These are phyloP conservation scores for Gentiana dahurica DNA, from an alignment of 257 asterid genomes.

Conservation along the genomic window DNA sequence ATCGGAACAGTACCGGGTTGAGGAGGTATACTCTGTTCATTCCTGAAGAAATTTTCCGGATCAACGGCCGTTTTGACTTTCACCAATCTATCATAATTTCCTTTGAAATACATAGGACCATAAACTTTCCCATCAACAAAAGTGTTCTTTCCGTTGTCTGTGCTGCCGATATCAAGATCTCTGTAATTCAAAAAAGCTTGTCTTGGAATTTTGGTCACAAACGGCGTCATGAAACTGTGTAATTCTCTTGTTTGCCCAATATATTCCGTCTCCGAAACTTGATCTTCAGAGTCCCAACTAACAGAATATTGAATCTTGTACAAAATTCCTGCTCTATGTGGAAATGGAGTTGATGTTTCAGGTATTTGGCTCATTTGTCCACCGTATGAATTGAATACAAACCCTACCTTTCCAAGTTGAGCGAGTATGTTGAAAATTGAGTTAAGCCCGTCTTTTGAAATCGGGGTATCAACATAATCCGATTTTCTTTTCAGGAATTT, in stretches of 20 bases:
- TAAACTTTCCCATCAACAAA: constrained; percentile 8
- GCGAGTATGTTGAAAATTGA: constrained; percentile 4
- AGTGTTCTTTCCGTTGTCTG: not conserved
- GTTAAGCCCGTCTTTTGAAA: constrained; percentile 1
- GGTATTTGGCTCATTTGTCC: constrained; percentile 26
- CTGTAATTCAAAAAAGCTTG: constrained; percentile 18
- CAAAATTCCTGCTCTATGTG: constrained; percentile 25
- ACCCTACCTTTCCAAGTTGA: constrained; percentile 9
- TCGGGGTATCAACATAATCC: constrained; percentile 12
- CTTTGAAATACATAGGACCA: constrained; percentile 13
- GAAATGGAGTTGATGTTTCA: constrained; percentile 20
- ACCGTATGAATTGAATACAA: constrained; percentile 23
- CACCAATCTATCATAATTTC: too few species aligned
- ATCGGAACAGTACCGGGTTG: too few species aligned
- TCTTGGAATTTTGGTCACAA: constrained; percentile 17
- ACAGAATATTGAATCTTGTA: constrained; percentile 18
- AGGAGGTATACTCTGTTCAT: too few species aligned
- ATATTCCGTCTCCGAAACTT: not conserved
- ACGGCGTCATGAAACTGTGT: constrained; percentile 18
- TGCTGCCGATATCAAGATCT: constrained; percentile 15
- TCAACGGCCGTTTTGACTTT: too few species aligned
- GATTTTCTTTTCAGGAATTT: constrained; percentile 17
- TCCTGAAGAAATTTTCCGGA: too few species aligned
- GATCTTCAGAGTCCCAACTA: constrained; percentile 15
- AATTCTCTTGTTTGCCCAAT: constrained; percentile 5